Evolutionary conservation across 306 rosid species (phyloP).

Genomic region (Vigna unguiculata): DNA sequence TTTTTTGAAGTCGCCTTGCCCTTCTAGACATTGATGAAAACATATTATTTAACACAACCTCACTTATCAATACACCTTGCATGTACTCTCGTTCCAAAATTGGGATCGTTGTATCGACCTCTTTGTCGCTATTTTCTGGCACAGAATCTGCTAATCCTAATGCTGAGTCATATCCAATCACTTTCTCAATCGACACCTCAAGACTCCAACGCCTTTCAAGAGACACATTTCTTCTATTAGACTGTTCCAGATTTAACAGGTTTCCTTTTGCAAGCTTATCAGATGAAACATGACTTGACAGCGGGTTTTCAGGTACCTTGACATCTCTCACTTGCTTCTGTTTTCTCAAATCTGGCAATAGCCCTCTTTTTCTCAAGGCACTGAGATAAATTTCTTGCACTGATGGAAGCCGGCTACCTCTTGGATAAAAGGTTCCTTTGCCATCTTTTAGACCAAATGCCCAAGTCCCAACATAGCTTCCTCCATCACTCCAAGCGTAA

Average conservation of each 20-base stretch:
- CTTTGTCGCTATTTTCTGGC: constrained; percentile 55
- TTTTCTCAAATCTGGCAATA: constrained; percentile 79
- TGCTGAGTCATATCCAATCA: constrained; percentile 68
- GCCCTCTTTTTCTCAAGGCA: constrained; percentile 89
- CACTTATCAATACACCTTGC: constrained; percentile 94
- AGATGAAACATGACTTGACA: constrained; percentile 51
- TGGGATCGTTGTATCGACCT: constrained; percentile 55
- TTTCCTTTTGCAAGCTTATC: constrained; percentile 67
- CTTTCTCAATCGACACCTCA: constrained; percentile 88
- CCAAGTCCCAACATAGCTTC: constrained; percentile 94
- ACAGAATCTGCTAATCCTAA: constrained; percentile 54
- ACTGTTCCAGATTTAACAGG: constrained; percentile 73
- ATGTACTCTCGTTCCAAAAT: constrained; percentile 89
- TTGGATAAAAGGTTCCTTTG: constrained; percentile 86
- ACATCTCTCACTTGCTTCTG: constrained; percentile 68
- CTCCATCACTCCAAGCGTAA: constrained; percentile 85
- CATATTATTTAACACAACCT: constrained; percentile 68
- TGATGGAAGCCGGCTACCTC: constrained; percentile 71
- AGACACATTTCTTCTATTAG: constrained; percentile 69
- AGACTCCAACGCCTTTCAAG: constrained; percentile 97
- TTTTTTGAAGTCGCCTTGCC: constrained; percentile 62
- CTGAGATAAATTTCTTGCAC: constrained; percentile 78
- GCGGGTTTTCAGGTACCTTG: constrained; percentile 62
- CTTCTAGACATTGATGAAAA: constrained; percentile 67
- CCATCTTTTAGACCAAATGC: constrained; percentile 87